These are phyloP conservation scores for Macrocybe gigantea DNA, from an alignment of 768 basidiomycete genomes.

Conservation along the genomic window DNA sequence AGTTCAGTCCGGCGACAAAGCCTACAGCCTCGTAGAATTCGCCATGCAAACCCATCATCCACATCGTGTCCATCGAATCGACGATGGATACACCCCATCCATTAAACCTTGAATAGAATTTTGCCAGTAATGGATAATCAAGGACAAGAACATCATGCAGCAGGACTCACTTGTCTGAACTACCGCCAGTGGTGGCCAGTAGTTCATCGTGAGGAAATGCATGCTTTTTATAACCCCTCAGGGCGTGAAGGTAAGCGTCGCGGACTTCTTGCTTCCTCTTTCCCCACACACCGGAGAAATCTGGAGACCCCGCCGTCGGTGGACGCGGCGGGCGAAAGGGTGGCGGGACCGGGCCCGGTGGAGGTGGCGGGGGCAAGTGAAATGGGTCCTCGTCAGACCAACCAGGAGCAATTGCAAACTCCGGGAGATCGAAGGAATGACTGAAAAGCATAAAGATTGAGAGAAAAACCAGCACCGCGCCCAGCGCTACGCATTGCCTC, in stretches of 20 bases:
- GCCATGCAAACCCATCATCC: slow-evolving; percentile 69
- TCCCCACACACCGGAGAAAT: slow-evolving; percentile 23
- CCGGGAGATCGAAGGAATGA: no score
- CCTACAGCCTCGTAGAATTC: slow-evolving; percentile 59
- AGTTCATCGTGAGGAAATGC: slow-evolving; percentile 54
- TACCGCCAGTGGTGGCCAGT: slow-evolving; percentile 33
- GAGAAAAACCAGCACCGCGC: no score
- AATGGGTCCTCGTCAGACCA: no score
- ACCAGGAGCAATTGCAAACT: no score
- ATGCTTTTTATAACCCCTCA: slow-evolving; percentile 41
- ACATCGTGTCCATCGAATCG: slow-evolving; percentile 78
- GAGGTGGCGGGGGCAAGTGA: no score
- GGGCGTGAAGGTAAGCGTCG: slow-evolving; percentile 51
- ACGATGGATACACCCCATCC: slow-evolving; percentile 60
- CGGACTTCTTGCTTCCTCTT: slow-evolving; percentile 40
- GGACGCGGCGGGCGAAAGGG: no score
- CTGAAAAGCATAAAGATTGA: no score
- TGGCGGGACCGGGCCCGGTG: no score
- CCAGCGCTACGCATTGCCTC: no score
- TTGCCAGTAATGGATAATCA: neutral
- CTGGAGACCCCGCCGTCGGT: no score
- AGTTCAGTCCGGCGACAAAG: slow-evolving; percentile 39
- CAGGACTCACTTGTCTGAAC: slow-evolving; percentile 42
- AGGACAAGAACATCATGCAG: neutral
- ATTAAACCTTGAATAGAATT: slow-evolving; percentile 21